Percentiles rank a stretch among this genome's conserved stretches.
phyloP scores from a whole-genome alignment of 2,329 filamentous ascomycete species.

The Trichothecium roseum region DNA sequence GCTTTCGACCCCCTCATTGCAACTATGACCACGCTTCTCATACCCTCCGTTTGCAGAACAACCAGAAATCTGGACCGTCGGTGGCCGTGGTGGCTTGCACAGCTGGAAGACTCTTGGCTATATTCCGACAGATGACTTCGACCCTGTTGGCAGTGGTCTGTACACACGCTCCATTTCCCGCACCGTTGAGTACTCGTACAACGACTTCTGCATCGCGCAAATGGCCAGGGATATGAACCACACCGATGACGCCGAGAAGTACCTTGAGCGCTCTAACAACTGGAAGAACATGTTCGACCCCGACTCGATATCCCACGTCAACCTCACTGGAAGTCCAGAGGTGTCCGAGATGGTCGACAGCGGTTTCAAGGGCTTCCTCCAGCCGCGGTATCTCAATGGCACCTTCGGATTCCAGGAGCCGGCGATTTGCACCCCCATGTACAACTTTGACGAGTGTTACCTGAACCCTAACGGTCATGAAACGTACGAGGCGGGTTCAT shows the following conservation, averaged over 20 bases:
- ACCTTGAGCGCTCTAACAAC: constrained; percentile 49
- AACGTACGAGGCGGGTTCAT: constrained; percentile 61
- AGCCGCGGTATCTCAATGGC: constrained; percentile 55
- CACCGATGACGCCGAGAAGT: constrained; percentile 43
- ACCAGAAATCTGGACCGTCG: constrained; percentile 52
- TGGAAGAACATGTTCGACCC: constrained; percentile 59
- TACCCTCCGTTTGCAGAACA: constrained; percentile 29
- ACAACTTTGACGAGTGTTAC: constrained; percentile 32
- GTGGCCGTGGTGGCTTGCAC: constrained; percentile 60
- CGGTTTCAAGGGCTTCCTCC: constrained; percentile 59
- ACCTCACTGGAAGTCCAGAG: constrained; percentile 28
- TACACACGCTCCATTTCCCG: constrained; percentile 61
- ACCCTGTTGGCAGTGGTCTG: constrained; percentile 51
- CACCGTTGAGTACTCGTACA: constrained; percentile 70
- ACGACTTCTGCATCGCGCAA: constrained; percentile 61
- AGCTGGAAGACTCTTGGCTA: constrained; percentile 65
- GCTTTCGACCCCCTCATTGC: constrained; percentile 12
- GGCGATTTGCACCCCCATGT: constrained; percentile 20
- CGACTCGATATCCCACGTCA: constrained; percentile 15
- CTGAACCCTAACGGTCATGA: constrained; percentile 14
- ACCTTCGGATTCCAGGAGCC: constrained; percentile 61
- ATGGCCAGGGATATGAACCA: constrained; percentile 50
- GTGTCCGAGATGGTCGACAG: constrained; percentile 14
- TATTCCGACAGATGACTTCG: constrained; percentile 60
- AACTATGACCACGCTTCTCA: too few species aligned